Base-by-base conservation (phyloP, 805 yeast species). In the Ogataea corticis region DNA sequence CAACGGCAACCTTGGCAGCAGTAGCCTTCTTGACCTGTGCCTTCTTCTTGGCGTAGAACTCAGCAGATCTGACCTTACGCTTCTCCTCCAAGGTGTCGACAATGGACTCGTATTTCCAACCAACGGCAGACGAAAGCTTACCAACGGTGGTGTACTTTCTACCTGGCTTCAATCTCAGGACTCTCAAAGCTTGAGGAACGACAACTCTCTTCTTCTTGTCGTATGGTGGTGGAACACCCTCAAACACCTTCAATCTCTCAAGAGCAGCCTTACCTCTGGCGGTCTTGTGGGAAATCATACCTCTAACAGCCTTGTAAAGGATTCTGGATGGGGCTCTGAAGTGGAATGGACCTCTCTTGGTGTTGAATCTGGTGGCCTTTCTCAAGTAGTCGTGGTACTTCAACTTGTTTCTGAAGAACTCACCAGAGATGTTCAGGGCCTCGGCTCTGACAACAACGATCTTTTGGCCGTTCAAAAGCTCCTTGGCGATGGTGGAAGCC, bases 241-340 rank as follows among this genome's bases (percentile, higher is more conserved):
- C 99, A 70, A 88, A 94, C 66, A 92, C 98, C 92, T 94, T 89
- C 69, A 94, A 87, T 81, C 97, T 91, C 82, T 91, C 98, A 71
- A 94, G 77, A 68, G 99, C 99, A 72, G 98, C 98, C 82, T 88
- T 87, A 79, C 99, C 99, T 80, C 98, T 94, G 67, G 98, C 94
- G 65, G 99, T 94, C 90, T 94, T 94, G 91, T 94, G 98, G 73
- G 97, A 80, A 69, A 94, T 80, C 99, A 94, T 94, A 80, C 99
- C 99, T 75, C 96, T 87, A 74, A 94, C 77, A 70, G 99, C 97
- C 87, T 94, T 94, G 95, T 91, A 91, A 79, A 94, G 90, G 79
- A 94, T 92, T 81, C 98, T 90, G 58, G 98, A 91, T 76, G 99
- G 99, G 58, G 99, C 99, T 80, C 98, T 94, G 96, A 94, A 94